Evolutionary conservation across 768 basidiomycete species (phyloP), one percentile per base, ranked within the genome.

Genomic region (Hygrocybe coccinea): DNA sequence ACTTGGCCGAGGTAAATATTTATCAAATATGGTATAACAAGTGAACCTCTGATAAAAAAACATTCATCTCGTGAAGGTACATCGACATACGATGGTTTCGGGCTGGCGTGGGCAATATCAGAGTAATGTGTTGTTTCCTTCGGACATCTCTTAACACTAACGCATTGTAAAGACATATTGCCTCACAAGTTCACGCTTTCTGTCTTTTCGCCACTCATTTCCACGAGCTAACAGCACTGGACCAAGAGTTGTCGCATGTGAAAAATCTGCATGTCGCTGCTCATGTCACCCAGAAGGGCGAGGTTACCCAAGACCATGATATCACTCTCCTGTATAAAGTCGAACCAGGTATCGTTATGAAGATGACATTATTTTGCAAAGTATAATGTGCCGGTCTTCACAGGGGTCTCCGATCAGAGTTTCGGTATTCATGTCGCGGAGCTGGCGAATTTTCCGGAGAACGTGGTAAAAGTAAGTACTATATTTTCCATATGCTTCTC

Each of bases 371-470:
- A 29, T 29, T 4, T 29, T 29, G 29, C 29, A 29, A 29, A 29
- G 29, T 29, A n/a, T n/a, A 29, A 29, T 29, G 8, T 29, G 29
- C 29, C 29, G 29, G 29, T 29, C 29, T 22, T 14, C 3, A 4
- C 56, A 91, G 91, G 92, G 12, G 80, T 97, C 19, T 93, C 91
- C 44, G 95, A 98, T 67, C 95, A 97, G 70, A 95, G 92, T 66
- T 98, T 97, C 65, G 97, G 95, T 70, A 98, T 99, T 25, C 94
- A 98, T 62, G 97, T 99, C 14, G 97, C 97, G 0, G 81, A 93
- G 67, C 76, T 98, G n/a, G 95, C 95, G 3, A 95, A 97, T 69
- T 99, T 99, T 71, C 97, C 97, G 0, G 90, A 95, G 57, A 88
- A 85, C 60, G 95, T 98, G 10, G 82, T 98, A 57, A 91, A 88